Evolutionary conservation across 2,329 filamentous ascomycete genomes (phyloP), one percentile per base, ranked within the genome.

Genomic region (Cladosporium sp.): DNA sequence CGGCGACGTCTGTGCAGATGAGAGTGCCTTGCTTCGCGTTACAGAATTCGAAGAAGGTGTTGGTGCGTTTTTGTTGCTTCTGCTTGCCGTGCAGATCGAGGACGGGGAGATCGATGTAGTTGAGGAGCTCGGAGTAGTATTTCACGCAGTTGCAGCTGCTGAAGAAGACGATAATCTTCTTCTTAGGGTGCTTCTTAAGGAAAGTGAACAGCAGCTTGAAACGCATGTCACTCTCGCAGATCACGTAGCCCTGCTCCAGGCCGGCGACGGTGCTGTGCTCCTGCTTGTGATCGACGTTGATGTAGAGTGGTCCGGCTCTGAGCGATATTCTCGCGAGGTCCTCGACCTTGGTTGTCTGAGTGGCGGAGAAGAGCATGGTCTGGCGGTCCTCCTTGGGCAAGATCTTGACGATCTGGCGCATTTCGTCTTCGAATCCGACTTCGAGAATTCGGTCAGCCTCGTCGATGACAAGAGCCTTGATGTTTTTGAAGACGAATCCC

Each of bases 11-110:
- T 0, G 93, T 99, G 73, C 91, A 96, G 60, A 99, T 93, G 48
- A 99, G 72, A 1, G 88, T 95, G 19, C 92, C 93, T 58, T 87
- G 82, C 58, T 84, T 84, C 15, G 91, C 86, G 63, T 91, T 90
- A 65, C 83, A 85, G 68, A 99, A 99, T 68, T 97, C 92, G 70
- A 97, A 99, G 70, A 99, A 99, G 1, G 90, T 96, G 67, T 95
- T 95, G 19, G 93, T 99, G n/a, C 93, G 88, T 71, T 96, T 96
- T 72, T 96, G 90, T 72, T 99, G 93, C 73, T 99, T 99, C 73
- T 96, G 89, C 73, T 99, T 96, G 59, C 90, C 93, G 69, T 95
- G 89, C 7, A 95, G 77, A 60, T 89, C 86, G 38, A 95, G 79
- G 2, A 95, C 88, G 4, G 88, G 90, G 36, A 96, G 80, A 69